Percentiles rank a stretch among this genome's conserved stretches.
Conservation (phyloP, 2,329 filamentous ascomycete genomes). For the Fusarium sp. region DNA sequence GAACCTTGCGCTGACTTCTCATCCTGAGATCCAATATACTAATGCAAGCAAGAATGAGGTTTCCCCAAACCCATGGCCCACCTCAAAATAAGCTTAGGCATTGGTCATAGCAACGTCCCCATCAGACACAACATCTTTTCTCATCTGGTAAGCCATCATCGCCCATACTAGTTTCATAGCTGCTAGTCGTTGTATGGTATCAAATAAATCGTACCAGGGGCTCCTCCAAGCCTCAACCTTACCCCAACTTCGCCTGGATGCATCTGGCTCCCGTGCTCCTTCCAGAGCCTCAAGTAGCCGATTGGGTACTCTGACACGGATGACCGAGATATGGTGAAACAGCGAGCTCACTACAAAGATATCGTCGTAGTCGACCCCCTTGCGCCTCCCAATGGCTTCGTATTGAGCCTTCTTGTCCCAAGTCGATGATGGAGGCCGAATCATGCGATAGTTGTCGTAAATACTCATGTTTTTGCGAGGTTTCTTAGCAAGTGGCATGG, state of each 20-base stretch:
- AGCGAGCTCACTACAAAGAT: conserved; percentile 69
- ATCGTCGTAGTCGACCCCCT: conserved; percentile 64
- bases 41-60: not conserved
- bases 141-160: conserved; percentile 70
- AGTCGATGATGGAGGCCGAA: conserved; percentile 64
- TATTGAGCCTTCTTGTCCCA: conserved; percentile 72
- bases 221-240: conserved; percentile 67
- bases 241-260: conserved; percentile 58
- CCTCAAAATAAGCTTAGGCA: conserved; percentile 22
- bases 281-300: conserved; percentile 63
- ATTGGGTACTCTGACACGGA: conserved; percentile 68
- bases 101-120: conserved; percentile 46
- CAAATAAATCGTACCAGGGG: conserved; percentile 70
- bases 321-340: conserved; percentile 69
- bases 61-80: not conserved
- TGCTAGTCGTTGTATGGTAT: conserved; percentile 62
- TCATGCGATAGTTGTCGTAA: conserved; percentile 72
- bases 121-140: conserved; percentile 47
- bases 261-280: conserved; percentile 53
- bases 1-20: not conserved
- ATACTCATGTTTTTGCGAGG: conserved; percentile 65
- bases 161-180: conserved; percentile 69
- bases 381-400: conserved; percentile 63
- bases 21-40: not conserved
- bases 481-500: conserved; percentile 54